These are phyloP conservation scores for Monosporozyma yasuniensis DNA, from an alignment of 805 yeast species.

Conservation along the genomic window DNA sequence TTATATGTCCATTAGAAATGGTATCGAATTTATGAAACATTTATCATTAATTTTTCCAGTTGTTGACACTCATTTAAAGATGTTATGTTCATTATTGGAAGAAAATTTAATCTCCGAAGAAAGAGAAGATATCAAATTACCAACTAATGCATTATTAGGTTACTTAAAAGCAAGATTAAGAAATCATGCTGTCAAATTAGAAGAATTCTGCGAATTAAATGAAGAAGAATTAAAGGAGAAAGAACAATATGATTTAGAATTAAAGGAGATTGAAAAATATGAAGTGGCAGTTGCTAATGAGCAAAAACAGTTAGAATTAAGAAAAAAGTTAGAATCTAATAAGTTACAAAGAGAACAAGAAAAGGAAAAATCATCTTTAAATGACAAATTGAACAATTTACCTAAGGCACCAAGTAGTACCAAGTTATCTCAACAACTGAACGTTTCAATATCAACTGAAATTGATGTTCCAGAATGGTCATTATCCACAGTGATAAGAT, in stretches of 20 bases:
- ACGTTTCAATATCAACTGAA: background rate
- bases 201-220: constrained; percentile 46
- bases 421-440: background rate
- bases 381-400: background rate
- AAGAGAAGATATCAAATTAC: constrained; percentile 73
- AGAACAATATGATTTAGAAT: constrained; percentile 9
- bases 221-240: constrained; percentile 14
- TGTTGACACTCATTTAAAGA: constrained; percentile 56
- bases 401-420: background rate
- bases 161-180: constrained; percentile 46
- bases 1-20: constrained; percentile 73
- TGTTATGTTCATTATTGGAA: constrained; percentile 40
- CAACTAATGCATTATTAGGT: constrained; percentile 65
- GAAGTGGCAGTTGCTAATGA: constrained; percentile 15
- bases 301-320: constrained; percentile 18
- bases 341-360: constrained; percentile 10
- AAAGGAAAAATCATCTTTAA: constrained; percentile 1
- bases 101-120: constrained; percentile 43
- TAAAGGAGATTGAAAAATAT: constrained; percentile 16
- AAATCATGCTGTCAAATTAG: constrained; percentile 40
- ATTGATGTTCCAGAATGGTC: background rate
- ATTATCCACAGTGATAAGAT: background rate
- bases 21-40: constrained; percentile 67
- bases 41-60: constrained; percentile 56
- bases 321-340: constrained; percentile 17